Base-by-base conservation (phyloP, 2,329 filamentous ascomycete species). In the Colletotrichum sp. region DNA sequence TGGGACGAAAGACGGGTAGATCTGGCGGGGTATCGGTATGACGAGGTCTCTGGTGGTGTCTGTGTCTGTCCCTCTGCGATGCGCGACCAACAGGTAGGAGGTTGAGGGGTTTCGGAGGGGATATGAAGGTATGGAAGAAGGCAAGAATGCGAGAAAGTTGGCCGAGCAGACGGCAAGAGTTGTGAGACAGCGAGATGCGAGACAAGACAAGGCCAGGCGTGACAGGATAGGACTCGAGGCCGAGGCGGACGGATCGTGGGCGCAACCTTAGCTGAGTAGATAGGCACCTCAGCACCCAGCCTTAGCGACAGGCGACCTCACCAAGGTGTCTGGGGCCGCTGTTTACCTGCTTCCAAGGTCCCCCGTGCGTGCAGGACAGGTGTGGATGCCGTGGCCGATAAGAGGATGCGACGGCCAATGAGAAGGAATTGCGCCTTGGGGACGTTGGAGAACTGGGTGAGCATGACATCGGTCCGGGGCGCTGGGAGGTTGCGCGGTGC, bases 351-450 rank as follows among this genome's bases (percentile, higher is more conserved):
- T 61, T 55, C 59, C 67, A 70, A 70, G 71, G 71, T 55, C 63
- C 67, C 67, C 66, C 31, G 54, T 66, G 64, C 55, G 36, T 73
- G 31, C 61, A 65, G 59, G 31, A 55, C 59, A 31, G 67, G 54
- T 58, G 59, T 69, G 70, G 66, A 58, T 69, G 68, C 62, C 18
- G 55, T 59, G 47, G 58, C 59, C 70, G 70, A 73, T 73, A 73
- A 73, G 70, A 57, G 66, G 58, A 47, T 58, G 66, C 61, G 59
- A 59, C 66, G 31, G 31, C 70, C 70, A 73, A 73, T 73, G 54
- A 36, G 27, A 34, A 27, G 51, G 31, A 33, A 33, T 11, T 43
- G 66, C 66, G 70, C 57, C 31, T 64, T 38, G 63, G 21, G 24
- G 55, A 58, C 24, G 13, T 58, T 58, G 55, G 55, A 33, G 55